Conservation (phyloP, 176 grass and related monocot species). For the Echinochloa phyllopogon region DNA sequence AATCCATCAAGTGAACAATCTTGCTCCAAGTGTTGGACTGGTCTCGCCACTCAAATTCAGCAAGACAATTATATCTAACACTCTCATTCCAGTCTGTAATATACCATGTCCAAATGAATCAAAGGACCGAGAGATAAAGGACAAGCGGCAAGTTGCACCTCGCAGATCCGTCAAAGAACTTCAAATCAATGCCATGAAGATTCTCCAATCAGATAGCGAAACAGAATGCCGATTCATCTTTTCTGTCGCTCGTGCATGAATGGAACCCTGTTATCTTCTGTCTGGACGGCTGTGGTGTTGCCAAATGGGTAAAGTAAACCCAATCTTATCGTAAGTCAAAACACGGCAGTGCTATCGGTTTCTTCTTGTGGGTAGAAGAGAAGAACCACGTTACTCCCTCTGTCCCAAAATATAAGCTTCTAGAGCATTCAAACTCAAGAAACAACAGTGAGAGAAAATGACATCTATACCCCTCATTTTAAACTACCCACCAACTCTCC, state of each 20-base stretch:
- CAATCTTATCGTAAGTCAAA: neutral
- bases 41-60: neutral
- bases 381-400: too few species aligned
- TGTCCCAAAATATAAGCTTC: too few species aligned
- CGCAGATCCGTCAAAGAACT: neutral
- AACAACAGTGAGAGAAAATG: too few species aligned
- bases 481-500: too few species aligned
- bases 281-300: neutral
- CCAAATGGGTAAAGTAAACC: neutral
- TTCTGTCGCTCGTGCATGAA: neutral
- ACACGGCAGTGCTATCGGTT: neutral
- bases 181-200: neutral
- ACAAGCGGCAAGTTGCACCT: neutral
- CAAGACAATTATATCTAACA: neutral
- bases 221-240: conserved; percentile 4
- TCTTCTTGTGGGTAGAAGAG: neutral
- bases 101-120: too few species aligned
- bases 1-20: neutral
- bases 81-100: too few species aligned
- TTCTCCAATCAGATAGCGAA: neutral
- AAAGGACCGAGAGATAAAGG: neutral
- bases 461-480: too few species aligned
- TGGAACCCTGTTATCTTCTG: neutral
- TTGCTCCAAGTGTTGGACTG: neutral
- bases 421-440: too few species aligned